These are phyloP conservation scores for Seiridium unicorne DNA, from an alignment of 2,329 filamentous ascomycete genomes.

Conservation along the genomic window DNA sequence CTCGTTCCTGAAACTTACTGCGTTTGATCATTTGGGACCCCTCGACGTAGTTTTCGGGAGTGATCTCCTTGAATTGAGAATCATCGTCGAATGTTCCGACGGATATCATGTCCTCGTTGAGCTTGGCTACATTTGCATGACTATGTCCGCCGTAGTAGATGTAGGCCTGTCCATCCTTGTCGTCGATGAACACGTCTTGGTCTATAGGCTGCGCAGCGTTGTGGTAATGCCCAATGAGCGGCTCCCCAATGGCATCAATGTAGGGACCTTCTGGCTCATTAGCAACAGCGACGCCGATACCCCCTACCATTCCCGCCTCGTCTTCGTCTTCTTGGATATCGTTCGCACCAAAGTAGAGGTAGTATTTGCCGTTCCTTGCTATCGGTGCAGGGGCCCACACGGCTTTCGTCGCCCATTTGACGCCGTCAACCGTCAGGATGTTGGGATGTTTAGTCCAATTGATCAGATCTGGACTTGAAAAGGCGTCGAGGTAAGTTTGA, in stretches of 20 bases:
- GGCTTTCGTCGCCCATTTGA: conserved; percentile 43
- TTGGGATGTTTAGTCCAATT: conserved; percentile 46
- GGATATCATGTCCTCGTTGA: conserved; percentile 41
- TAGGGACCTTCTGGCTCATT: conserved; percentile 37
- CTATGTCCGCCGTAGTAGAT: conserved; percentile 43
- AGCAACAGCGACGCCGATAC: conserved; percentile 40
- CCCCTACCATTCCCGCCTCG: conserved; percentile 28
- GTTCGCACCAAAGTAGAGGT: conserved; percentile 49
- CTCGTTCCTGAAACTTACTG: conserved; percentile 4
- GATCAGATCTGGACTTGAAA: conserved; percentile 46
- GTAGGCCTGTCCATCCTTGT: conserved; percentile 34
- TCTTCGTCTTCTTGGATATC: conserved; percentile 36
- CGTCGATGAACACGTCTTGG: conserved; percentile 41
- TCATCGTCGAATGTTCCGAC: conserved; percentile 39
- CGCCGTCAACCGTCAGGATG: conserved; percentile 36
- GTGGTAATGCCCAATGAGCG: conserved; percentile 40
- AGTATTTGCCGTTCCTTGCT: conserved; percentile 41
- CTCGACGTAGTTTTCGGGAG: conserved; percentile 43
- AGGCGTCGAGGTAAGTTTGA: conserved; percentile 50
- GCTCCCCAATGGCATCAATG: conserved; percentile 37
- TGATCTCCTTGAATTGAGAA: conserved; percentile 40
- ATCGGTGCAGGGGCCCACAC: conserved; percentile 48
- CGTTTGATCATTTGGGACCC: conserved; percentile 42
- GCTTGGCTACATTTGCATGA: conserved; percentile 39
- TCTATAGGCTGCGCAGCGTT: conserved; percentile 48